Percentiles rank a stretch among this genome's conserved stretches.
Evolutionary conservation across 768 basidiomycete species (phyloP).

Genomic region (Heimioporus sp.): DNA sequence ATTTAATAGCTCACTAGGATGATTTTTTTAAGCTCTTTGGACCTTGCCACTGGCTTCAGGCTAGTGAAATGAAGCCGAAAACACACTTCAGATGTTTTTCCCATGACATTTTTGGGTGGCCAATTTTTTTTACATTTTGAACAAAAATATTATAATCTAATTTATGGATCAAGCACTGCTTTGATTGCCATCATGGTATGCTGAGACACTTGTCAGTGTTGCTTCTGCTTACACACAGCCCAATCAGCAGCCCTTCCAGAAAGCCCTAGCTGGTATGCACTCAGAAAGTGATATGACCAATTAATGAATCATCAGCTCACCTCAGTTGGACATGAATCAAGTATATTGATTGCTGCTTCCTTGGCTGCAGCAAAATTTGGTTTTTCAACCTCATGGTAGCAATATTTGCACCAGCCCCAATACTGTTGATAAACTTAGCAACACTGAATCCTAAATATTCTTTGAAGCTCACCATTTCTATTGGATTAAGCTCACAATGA

Average conservation of each 20-base stretch:
- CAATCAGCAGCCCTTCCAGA: conserved; percentile 38
- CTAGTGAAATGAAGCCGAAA: no score
- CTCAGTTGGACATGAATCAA: conserved; percentile 36
- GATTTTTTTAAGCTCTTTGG: no score
- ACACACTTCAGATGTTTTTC: no score
- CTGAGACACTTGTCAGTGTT: conserved; percentile 29
- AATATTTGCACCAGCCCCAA: conserved; percentile 29
- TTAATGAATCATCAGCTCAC: conserved; percentile 39
- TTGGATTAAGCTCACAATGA: conserved; percentile 37
- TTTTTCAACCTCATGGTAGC: conserved; percentile 31
- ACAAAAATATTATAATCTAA: not conserved
- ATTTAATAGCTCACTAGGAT: no score
- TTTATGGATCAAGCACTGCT: not conserved
- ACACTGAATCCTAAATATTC: not conserved
- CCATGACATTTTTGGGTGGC: not conserved
- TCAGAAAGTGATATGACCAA: conserved; percentile 34
- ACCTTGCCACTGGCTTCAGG: no score
- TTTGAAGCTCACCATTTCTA: conserved; percentile 11
- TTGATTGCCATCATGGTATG: not conserved
- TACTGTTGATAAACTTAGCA: no score
- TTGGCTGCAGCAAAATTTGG: conserved; percentile 34
- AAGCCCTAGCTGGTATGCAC: conserved; percentile 34
- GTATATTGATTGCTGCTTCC: conserved; percentile 17
- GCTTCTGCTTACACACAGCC: conserved; percentile 36
- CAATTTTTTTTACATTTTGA: not conserved